Base-by-base conservation (phyloP, 257 asterid species). In the Verbascum thapsus region DNA sequence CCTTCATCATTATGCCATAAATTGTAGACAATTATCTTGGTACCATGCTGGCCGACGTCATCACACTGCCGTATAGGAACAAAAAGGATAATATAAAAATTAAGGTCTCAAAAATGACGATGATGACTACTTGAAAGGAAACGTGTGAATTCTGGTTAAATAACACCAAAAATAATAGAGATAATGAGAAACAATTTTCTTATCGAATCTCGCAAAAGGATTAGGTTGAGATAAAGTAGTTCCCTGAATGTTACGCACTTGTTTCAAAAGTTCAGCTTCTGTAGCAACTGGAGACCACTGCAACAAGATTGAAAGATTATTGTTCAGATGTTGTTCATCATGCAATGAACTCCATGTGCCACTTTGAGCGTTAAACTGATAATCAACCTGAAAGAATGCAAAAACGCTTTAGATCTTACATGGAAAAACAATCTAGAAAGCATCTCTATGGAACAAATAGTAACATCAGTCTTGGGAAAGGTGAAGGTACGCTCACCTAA, bases 211-310 rank as follows among this genome's bases (percentile, higher is more conserved):
- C 5, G 7, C 9, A 52, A 12, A 47, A 20, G 41, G 35, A n/a
- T 53, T 50, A 3, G 17, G 2, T 4, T 17, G 5, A 69, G 10
- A 40, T 58, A 64, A 38, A 58, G 58, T 9, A 52, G 50, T 34
- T 49, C 58, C 16, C 17, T 9, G 20, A 52, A 73, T 52, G 67
- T 64, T 61, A 73, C 96, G 18, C 74, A 91, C 98, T 76, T 86
- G 96, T 78, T 87, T 77, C 76, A 88, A 69, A 79, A 91, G 89
- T 58, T 79, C 90, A 16, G 79, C 82, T 72, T 84, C 92, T n/a
- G 86, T 74, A 13, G 88, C 44, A 71, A 74, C 74, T 20, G 98
- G 98, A 66, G 96, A 86, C 96, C 98, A 91, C 72, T 63, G 79
- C 78, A 85, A 72, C 72, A 91, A 71, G 71, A 83, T 63, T 18